Evolutionary conservation across 352 stramenopile species (phyloP).

Genomic region (Phytophthora tubulina): DNA sequence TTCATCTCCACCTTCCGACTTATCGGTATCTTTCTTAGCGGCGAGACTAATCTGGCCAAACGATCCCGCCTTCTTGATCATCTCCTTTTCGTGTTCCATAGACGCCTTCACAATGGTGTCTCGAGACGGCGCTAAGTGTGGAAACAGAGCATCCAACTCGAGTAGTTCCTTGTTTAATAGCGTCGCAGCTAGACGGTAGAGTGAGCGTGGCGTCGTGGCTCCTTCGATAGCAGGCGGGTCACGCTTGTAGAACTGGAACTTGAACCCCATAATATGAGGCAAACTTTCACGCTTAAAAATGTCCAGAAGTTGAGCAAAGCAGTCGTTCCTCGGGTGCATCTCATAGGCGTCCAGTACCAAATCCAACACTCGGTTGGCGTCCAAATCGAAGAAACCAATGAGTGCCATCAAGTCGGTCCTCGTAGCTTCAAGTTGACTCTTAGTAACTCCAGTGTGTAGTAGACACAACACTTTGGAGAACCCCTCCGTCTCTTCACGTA

Average conservation of each 20-base stretch:
- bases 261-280: constrained; percentile 94
- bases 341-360: constrained; percentile 94
- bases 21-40: constrained; percentile 59
- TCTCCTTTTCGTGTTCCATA: constrained; percentile 60
- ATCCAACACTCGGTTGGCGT: constrained; percentile 96
- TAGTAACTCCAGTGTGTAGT: constrained; percentile 76
- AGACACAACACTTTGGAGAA: constrained; percentile 94
- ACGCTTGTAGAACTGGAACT: constrained; percentile 93
- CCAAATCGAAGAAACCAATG: constrained; percentile 95
- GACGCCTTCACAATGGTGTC: constrained; percentile 63
- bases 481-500: constrained; percentile 96
- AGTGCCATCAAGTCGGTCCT: constrained; percentile 81
- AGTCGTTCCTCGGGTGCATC: constrained; percentile 84
- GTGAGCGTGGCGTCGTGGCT: constrained; percentile 61
- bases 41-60: constrained; percentile 85
- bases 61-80: constrained; percentile 58
- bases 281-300: constrained; percentile 85
- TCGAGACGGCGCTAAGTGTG: constrained; percentile 79
- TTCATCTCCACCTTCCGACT: constrained; percentile 37
- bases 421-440: constrained; percentile 68
- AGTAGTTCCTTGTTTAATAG: constrained; percentile 88
- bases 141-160: constrained; percentile 78
- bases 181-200: constrained; percentile 90
- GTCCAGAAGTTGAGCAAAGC: constrained; percentile 72
- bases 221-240: constrained; percentile 42